Conservation (phyloP, 306 rosid genomes). For the Luffa aegyptiaca region DNA sequence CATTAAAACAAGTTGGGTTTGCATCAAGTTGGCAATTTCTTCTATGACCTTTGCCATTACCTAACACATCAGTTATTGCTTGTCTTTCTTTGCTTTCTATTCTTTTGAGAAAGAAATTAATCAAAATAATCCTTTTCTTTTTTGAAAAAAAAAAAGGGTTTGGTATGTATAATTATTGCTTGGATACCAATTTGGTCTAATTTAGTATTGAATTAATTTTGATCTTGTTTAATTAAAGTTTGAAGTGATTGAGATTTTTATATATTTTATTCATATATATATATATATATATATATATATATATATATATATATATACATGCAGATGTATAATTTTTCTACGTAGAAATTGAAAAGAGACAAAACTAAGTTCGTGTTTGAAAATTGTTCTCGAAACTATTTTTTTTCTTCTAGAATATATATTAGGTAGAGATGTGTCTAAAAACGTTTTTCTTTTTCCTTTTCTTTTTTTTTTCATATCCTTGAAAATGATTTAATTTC, state of each 20-base stretch:
- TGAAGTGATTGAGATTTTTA: background rate
- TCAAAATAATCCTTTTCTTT: background rate
- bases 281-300: background rate
- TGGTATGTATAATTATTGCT: background rate
- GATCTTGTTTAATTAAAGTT: background rate
- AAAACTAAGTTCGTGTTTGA: background rate
- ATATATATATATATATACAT: background rate
- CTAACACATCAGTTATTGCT: slow-evolving; percentile 4
- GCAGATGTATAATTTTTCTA: background rate
- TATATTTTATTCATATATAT: background rate
- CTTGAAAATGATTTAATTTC: background rate
- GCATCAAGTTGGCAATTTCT: background rate
- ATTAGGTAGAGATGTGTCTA: background rate
- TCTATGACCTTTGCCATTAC: background rate
- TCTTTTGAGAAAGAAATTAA: background rate
- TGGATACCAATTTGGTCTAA: background rate
- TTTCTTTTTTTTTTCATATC: no score
- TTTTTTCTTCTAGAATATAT: background rate
- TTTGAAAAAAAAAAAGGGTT: background rate
- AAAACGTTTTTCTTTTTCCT: background rate
- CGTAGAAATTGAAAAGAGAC: background rate
- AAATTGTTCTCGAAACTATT: background rate
- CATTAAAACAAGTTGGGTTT: background rate
- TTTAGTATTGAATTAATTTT: background rate
- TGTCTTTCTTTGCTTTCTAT: background rate